Base-by-base conservation (phyloP, 2,329 filamentous ascomycete genomes). In the Hymenoscyphus albidus region DNA sequence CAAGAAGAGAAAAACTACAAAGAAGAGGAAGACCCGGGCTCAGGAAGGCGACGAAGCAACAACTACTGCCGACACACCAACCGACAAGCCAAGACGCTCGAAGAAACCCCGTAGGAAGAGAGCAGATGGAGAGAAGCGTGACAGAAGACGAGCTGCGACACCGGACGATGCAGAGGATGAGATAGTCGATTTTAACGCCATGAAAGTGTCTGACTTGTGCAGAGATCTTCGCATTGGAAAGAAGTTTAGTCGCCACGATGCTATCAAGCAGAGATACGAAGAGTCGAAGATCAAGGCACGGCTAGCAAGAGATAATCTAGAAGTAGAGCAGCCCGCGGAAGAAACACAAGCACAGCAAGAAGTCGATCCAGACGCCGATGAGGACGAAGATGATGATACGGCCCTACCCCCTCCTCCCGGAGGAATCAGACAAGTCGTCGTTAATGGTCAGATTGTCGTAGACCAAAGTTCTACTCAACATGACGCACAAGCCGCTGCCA, bases 191-290 rank as follows among this genome's bases (percentile, higher is more conserved):
- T 80, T 85, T 27, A 83, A 83, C 31, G 83, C 82, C 3, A 82
- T 90, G 32, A 91, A 86, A 62, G 92, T 95, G 87, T 84, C 82
- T 55, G 89, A 92, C 64, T 77, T 95, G 2, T 90, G 86, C 59
- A 85, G 83, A 67, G 89, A 92, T 72, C 79, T 90, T 61, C 82
- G 83, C 27, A 88, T 89, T 63, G 91, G 91, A 64, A 91, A 90
- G 74, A 87, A 89, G 65, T 93, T 92, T 63, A 88, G 87, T 71
- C 84, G 88, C 2, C 90, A 92, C 70, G 86, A 88, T 71, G 87
- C 90, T 72, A 87, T 95, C 70, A 85, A 87, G 54, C 82, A 88
- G 69, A 86, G 91, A 55, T 31, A n/a, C 12, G 84, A 91, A 77
- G 77, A 80, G 56, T 79, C 83, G 67, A 66, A 77, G 75, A 72